Percentiles rank a stretch among this genome's conserved stretches.
These are phyloP conservation scores for Melastoma malabathricum DNA, from an alignment of 345 rosid genomes.

Conservation along the genomic window DNA sequence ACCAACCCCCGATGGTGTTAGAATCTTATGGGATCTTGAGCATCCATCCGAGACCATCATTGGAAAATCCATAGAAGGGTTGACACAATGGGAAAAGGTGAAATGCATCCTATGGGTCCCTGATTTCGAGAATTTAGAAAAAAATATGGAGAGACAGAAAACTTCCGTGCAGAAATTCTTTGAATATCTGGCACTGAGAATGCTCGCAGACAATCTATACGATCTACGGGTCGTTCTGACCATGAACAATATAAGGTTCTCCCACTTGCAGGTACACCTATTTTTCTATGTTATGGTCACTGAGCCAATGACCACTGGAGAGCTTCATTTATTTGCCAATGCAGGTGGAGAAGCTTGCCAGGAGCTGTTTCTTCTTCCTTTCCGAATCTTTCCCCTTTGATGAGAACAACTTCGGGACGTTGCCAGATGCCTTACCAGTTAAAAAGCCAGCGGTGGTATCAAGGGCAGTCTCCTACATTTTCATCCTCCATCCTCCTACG, in stretches of 20 bases:
- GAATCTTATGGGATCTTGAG: constrained; percentile 52
- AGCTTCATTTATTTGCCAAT: constrained; percentile 1
- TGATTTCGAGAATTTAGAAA: constrained; percentile 28
- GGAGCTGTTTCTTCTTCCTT: constrained; percentile 79
- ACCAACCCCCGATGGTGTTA: constrained; percentile 26
- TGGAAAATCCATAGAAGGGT: constrained; percentile 25
- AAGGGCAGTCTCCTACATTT: constrained; percentile 58
- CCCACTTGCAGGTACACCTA: constrained; percentile 49
- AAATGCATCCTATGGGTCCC: constrained; percentile 66
- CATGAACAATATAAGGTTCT: constrained; percentile 68
- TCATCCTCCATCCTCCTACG: constrained; percentile 45
- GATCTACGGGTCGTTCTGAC: constrained; percentile 42
- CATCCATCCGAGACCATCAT: constrained; percentile 60
- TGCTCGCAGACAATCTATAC: constrained; percentile 39
- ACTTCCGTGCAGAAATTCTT: constrained; percentile 47
- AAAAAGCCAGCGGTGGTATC: constrained; percentile 46
- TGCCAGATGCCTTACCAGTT: constrained; percentile 19
- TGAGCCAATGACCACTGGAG: not conserved
- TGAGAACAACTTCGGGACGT: constrained; percentile 47
- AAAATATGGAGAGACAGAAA: constrained; percentile 40
- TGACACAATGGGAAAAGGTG: constrained; percentile 58
- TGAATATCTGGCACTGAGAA: constrained; percentile 55
- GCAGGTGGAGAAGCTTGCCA: constrained; percentile 70
- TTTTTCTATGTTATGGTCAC: not conserved
- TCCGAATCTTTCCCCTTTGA: constrained; percentile 53